Conservation (phyloP, 2,329 filamentous ascomycete species). For the Colletotrichum navitas region DNA sequence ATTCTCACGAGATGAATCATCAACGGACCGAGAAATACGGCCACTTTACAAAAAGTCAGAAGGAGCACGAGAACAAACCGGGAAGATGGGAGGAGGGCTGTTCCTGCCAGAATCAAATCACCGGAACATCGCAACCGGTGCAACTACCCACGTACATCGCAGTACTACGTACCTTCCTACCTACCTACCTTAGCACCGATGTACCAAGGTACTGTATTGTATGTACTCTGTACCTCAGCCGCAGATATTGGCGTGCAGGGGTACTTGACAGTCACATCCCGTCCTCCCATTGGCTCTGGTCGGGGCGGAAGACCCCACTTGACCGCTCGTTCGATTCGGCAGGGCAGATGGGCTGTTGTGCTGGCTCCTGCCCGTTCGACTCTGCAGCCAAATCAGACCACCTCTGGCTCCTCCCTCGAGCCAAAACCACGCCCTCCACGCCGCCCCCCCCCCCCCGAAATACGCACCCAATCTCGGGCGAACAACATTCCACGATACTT, state of each 20-base stretch:
- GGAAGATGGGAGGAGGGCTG: not conserved
- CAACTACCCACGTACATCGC: too few species aligned
- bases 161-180: too few species aligned
- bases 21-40: slow-evolving; percentile 35
- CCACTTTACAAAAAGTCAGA: slow-evolving; percentile 30
- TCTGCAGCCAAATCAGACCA: slow-evolving; percentile 37
- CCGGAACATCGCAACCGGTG: not conserved
- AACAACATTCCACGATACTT: not conserved
- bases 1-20: not conserved
- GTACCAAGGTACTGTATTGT: not conserved
- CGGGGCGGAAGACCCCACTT: not conserved
- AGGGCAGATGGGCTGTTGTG: slow-evolving; percentile 13
- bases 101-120: not conserved
- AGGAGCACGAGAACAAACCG: slow-evolving; percentile 32
- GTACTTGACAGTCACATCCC: not conserved
- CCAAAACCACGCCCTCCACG: slow-evolving; percentile 7
- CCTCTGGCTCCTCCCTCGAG: slow-evolving; percentile 22
- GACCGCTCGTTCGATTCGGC: slow-evolving; percentile 34
- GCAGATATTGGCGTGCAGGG: not conserved
- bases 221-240: slow-evolving; percentile 2
- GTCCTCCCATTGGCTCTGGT: slow-evolving; percentile 10
- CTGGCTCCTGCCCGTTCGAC: slow-evolving; percentile 35
- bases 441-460: not conserved
- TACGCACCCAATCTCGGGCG: not conserved
- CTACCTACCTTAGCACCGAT: too few species aligned